A percentile compares a stretch with the other conserved stretches of the same genome.
Conservation (phyloP, 805 yeast species). For the Ogataea glucozyma region DNA sequence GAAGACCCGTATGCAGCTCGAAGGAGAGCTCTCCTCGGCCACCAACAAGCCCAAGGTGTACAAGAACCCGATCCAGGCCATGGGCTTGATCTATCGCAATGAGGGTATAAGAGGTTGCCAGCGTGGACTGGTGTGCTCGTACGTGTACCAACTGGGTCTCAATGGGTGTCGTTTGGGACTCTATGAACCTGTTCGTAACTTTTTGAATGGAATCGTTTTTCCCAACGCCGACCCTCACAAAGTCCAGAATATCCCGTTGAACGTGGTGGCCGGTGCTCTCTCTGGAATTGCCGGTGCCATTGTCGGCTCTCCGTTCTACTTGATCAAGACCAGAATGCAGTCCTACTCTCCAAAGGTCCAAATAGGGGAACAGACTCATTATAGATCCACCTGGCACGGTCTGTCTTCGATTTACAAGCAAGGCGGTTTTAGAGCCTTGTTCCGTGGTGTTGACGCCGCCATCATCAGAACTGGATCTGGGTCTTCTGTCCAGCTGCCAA, state of each 20-base stretch:
- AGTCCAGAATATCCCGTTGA: constrained; percentile 55
- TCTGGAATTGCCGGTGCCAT: constrained; percentile 91
- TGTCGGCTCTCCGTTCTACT: constrained; percentile 86
- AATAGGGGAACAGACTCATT: constrained; percentile 92
- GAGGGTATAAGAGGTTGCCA: constrained; percentile 91
- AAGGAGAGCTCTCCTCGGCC: constrained; percentile 77
- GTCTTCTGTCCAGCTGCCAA: constrained; percentile 91
- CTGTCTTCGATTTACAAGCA: constrained; percentile 55
- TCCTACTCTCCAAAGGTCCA: constrained; percentile 67
- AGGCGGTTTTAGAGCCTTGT: constrained; percentile 80
- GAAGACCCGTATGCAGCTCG: constrained; percentile 94
- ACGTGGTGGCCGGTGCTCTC: constrained; percentile 75
- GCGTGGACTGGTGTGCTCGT: constrained; percentile 87
- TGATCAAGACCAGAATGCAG: constrained; percentile 96
- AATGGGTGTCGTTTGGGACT: constrained; percentile 95
- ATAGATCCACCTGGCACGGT: constrained; percentile 70
- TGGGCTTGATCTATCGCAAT: constrained; percentile 64
- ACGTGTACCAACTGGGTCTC: constrained; percentile 83
- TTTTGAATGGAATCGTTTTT: constrained; percentile 53
- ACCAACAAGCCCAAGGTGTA: constrained; percentile 55
- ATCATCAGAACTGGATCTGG: constrained; percentile 93
- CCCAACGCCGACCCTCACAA: constrained; percentile 51
- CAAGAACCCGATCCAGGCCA: constrained; percentile 84
- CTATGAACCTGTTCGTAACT: constrained; percentile 81
- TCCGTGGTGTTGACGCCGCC: constrained; percentile 94